These are phyloP conservation scores for Cyberlindnera maritima DNA, from an alignment of 805 yeast genomes.

Conservation along the genomic window DNA sequence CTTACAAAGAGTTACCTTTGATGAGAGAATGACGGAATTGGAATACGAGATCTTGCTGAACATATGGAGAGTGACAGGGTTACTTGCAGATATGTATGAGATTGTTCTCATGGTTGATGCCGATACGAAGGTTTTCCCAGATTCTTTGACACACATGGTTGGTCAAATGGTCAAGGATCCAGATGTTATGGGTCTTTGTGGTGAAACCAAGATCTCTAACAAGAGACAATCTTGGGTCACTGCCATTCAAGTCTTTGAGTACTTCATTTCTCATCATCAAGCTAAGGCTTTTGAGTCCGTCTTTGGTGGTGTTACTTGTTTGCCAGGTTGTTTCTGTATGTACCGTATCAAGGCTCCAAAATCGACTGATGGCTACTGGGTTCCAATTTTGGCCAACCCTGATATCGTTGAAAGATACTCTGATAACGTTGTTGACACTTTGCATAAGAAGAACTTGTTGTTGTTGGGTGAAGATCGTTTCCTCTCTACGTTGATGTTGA, in stretches of 20 bases:
- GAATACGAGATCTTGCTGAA: slow-evolving; percentile 74
- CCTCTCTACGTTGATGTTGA: slow-evolving; percentile 79
- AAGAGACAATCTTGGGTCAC: slow-evolving; percentile 86
- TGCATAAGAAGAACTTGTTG: slow-evolving; percentile 82
- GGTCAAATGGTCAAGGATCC: slow-evolving; percentile 90
- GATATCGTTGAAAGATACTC: slow-evolving; percentile 91
- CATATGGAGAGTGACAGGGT: slow-evolving; percentile 81
- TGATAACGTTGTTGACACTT: slow-evolving; percentile 78
- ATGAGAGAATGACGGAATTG: slow-evolving; percentile 90
- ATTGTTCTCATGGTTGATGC: slow-evolving; percentile 91
- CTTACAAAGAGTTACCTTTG: slow-evolving; percentile 81
- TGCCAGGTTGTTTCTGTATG: slow-evolving; percentile 94
- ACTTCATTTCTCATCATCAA: slow-evolving; percentile 91
- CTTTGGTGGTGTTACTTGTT: slow-evolving; percentile 91
- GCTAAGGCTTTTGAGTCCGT: slow-evolving; percentile 94
- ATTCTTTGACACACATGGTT: slow-evolving; percentile 83
- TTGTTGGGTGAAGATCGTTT: slow-evolving; percentile 89
- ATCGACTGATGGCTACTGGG: slow-evolving; percentile 80
- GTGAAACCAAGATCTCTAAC: slow-evolving; percentile 89
- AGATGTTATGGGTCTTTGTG: slow-evolving; percentile 86
- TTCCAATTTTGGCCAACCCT: slow-evolving; percentile 88
- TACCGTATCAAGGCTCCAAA: slow-evolving; percentile 90
- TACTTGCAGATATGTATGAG: slow-evolving; percentile 82
- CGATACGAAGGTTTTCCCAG: slow-evolving; percentile 85
- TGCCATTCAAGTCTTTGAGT: slow-evolving; percentile 90